These are phyloP conservation scores for Saccharomycopsis phalli DNA, from an alignment of 1,139 yeast genomes.

Conservation along the genomic window DNA sequence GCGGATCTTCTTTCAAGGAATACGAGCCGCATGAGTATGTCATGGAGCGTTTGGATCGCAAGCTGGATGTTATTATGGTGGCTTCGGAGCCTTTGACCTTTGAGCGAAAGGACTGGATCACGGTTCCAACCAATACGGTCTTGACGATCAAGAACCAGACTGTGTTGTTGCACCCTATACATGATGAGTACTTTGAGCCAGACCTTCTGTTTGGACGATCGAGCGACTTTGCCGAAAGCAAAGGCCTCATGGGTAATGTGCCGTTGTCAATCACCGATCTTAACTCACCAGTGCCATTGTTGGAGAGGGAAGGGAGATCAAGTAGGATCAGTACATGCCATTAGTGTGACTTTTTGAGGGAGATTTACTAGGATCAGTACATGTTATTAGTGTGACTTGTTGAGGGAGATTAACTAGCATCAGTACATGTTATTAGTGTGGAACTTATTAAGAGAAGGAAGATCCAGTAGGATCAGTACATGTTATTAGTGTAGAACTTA, in stretches of 20 bases:
- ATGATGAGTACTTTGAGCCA: conserved; percentile 77
- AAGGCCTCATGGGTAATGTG: conserved; percentile 81
- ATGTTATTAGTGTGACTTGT: too few species aligned
- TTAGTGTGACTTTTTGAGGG: neutral
- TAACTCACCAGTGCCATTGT: conserved; percentile 61
- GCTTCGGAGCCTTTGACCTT: conserved; percentile 95
- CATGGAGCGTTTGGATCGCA: conserved; percentile 88
- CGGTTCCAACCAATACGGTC: conserved; percentile 87
- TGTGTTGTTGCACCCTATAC: conserved; percentile 81
- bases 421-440: too few species aligned
- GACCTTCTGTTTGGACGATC: conserved; percentile 64
- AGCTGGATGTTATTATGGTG: conserved; percentile 91
- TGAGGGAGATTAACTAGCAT: too few species aligned
- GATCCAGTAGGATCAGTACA: conserved; percentile 32
- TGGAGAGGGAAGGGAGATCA: conserved; percentile 76
- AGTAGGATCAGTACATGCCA: conserved; percentile 25
- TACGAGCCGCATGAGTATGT: conserved; percentile 83
- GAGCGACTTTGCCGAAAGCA: conserved; percentile 75
- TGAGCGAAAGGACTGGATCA: conserved; percentile 95
- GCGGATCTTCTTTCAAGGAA: conserved; percentile 87
- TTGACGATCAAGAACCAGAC: conserved; percentile 81
- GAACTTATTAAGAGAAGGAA: conserved; percentile 87
- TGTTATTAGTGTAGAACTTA: neutral
- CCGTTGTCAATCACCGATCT: conserved; percentile 39
- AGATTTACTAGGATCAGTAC: too few species aligned